Conservation (phyloP, 495 filamentous ascomycete genomes). For the Neurospora sp. region DNA sequence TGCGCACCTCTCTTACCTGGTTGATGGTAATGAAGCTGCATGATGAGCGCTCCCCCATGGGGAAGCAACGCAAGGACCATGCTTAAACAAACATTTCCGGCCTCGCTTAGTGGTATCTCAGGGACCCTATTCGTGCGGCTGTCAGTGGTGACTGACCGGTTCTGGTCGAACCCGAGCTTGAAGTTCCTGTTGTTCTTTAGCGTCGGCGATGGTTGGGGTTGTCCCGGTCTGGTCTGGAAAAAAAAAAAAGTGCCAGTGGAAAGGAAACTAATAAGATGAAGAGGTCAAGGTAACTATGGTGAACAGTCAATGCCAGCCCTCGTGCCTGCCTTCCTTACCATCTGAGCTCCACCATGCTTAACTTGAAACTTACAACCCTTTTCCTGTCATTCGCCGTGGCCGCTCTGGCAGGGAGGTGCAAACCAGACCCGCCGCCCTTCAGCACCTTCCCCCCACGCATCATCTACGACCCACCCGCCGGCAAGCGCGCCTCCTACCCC, state of each 20-base stretch:
- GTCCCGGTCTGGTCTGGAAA: background rate
- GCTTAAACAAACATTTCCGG: too few relatives aligned
- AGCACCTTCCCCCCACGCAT: slow-evolving; percentile 21
- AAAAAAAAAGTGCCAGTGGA: background rate
- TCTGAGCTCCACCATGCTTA: background rate
- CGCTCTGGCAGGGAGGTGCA: background rate
- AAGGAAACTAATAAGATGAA: background rate
- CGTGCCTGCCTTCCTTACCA: background rate
- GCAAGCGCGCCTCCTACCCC: slow-evolving; percentile 38
- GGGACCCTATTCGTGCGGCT: background rate
- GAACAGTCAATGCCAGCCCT: background rate
- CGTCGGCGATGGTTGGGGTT: background rate
- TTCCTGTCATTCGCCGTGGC: background rate
- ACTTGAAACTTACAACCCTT: background rate
- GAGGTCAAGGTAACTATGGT: background rate
- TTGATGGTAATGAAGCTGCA: too few relatives aligned
- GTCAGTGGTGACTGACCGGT: background rate
- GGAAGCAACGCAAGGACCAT: background rate
- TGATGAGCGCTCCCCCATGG: too few relatives aligned
- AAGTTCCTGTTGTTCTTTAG: background rate
- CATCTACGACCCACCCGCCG: slow-evolving; percentile 32
- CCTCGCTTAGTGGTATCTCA: background rate
- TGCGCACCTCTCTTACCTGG: too few relatives aligned
- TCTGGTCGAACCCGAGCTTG: background rate
- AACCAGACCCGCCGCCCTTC: slow-evolving; percentile 1